Percentiles rank a stretch among this genome's conserved stretches.
These are phyloP conservation scores for Gleditsia sinensis DNA, from an alignment of 306 rosid genomes.

Conservation along the genomic window DNA sequence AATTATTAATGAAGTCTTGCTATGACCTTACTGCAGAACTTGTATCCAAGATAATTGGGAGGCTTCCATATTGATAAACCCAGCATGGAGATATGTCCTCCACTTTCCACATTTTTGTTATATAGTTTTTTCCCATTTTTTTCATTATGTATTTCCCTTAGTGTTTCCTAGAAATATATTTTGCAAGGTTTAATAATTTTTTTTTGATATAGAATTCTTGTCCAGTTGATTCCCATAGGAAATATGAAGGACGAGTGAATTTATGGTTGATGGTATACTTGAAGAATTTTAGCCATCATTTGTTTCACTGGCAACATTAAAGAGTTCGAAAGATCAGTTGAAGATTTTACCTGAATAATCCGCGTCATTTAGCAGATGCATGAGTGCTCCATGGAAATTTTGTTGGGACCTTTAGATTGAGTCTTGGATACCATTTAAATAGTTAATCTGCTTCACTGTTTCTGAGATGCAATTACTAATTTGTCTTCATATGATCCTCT, in stretches of 20 bases:
- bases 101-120: slow-evolving; percentile 48
- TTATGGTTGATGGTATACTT: slow-evolving; percentile 9
- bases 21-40: slow-evolving; percentile 30
- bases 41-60: slow-evolving; percentile 24
- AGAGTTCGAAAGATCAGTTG: background rate
- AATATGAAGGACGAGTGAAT: slow-evolving; percentile 45
- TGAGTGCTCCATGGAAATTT: background rate
- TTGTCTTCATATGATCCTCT: background rate
- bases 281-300: background rate
- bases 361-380: slow-evolving; percentile 27
- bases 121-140: slow-evolving; percentile 36
- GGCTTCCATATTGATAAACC: slow-evolving; percentile 36
- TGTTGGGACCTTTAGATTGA: background rate
- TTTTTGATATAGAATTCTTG: slow-evolving; percentile 18
- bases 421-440: slow-evolving; percentile 2
- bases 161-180: slow-evolving; percentile 53
- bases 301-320: background rate
- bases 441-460: slow-evolving; percentile 11
- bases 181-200: slow-evolving; percentile 37
- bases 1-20: slow-evolving; percentile 21
- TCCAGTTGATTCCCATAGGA: slow-evolving; percentile 46
- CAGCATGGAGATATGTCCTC: slow-evolving; percentile 33
- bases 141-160: slow-evolving; percentile 43
- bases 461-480: background rate
- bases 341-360: slow-evolving; percentile 26